Evolutionary conservation across 768 basidiomycete species (phyloP).

Genomic region (Rhizopogon vesiculosus): DNA sequence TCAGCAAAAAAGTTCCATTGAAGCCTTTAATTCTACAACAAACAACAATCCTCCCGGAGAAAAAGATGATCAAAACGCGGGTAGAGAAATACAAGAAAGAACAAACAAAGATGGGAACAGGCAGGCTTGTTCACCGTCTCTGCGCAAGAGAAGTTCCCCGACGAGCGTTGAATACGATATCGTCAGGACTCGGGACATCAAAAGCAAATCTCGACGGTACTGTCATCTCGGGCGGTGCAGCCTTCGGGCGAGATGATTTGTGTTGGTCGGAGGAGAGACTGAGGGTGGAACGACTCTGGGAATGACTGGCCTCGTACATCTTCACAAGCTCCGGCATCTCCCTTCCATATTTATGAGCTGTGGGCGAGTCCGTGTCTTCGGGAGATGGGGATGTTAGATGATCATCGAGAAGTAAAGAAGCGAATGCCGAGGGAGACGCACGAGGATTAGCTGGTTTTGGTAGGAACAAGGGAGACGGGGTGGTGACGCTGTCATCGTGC

Average conservation of each 20-base stretch:
- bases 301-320: slow-evolving; percentile 22
- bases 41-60: slow-evolving; percentile 12
- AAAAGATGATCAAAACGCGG: slow-evolving; percentile 1
- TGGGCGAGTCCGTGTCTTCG: slow-evolving; percentile 34
- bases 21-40: slow-evolving; percentile 28
- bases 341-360: slow-evolving; percentile 26
- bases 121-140: slow-evolving; percentile 21
- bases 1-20: slow-evolving; percentile 35
- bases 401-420: slow-evolving; percentile 63
- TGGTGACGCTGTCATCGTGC: slow-evolving; percentile 31
- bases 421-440: slow-evolving; percentile 78
- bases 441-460: slow-evolving; percentile 48
- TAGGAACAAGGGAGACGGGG: slow-evolving; percentile 54
- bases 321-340: slow-evolving; percentile 25
- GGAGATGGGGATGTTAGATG: slow-evolving; percentile 25
- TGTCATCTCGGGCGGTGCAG: slow-evolving; percentile 30
- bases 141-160: slow-evolving; percentile 62
- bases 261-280: slow-evolving; percentile 10
- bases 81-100: slow-evolving; percentile 1
- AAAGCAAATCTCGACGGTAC: slow-evolving; percentile 54
- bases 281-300: slow-evolving; percentile 26
- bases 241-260: slow-evolving; percentile 6
- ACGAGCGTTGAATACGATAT: slow-evolving; percentile 77
- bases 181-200: slow-evolving; percentile 88
- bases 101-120: slow-evolving; percentile 6